Conservation (phyloP, 371 early-diverging fungal species). For the Mortierella sp. region DNA sequence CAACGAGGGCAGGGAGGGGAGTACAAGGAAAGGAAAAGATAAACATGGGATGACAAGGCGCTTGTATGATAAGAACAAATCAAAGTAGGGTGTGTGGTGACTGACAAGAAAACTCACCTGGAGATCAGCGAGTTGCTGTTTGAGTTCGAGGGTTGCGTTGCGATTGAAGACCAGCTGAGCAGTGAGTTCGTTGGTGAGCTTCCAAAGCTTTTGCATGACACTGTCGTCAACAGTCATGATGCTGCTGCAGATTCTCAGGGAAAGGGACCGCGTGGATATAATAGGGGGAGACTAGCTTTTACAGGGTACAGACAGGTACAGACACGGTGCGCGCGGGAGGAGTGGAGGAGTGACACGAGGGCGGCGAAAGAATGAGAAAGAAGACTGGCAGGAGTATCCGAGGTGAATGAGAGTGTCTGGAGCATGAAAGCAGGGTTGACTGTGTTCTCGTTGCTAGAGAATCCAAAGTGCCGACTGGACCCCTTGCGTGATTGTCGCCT, state of each 20-base stretch:
- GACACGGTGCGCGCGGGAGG: neutral
- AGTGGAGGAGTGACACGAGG: no score
- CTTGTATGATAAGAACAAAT: neutral
- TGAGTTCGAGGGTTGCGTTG: slow-evolving; percentile 51
- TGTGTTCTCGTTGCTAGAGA: no score
- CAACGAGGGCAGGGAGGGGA: no score
- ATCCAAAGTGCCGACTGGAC: no score
- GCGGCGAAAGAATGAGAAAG: no score
- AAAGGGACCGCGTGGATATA: neutral
- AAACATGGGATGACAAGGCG: neutral
- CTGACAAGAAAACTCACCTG: slow-evolving; percentile 12
- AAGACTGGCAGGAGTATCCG: no score
- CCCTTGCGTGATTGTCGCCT: no score
- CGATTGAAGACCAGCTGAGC: slow-evolving; percentile 57
- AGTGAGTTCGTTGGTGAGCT: slow-evolving; percentile 56
- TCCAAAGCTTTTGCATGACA: slow-evolving; percentile 56
- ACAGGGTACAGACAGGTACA: neutral
- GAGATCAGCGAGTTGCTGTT: slow-evolving; percentile 54
- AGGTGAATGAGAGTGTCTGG: slow-evolving; percentile 1
- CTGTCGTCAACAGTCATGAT: slow-evolving; percentile 55
- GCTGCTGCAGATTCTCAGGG: neutral
- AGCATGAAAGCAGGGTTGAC: no score
- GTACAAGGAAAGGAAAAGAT: neutral
- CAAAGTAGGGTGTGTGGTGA: neutral
- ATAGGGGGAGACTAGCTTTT: neutral